Percentiles rank a stretch among this genome's conserved stretches.
Evolutionary conservation across 306 rosid genomes (phyloP).

Genomic region (Geum urbanum): DNA sequence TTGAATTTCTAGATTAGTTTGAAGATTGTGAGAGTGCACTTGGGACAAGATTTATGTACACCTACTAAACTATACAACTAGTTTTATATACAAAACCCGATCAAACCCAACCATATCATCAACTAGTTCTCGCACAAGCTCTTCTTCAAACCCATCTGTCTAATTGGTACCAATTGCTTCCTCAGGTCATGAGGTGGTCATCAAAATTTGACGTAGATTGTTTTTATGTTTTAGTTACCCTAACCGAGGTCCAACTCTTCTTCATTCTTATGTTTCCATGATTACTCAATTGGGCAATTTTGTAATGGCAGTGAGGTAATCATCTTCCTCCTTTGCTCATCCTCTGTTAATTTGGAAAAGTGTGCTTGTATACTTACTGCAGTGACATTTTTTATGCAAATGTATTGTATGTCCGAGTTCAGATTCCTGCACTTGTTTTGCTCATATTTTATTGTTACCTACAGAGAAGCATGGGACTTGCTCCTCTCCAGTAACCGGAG

Average conservation of each 20-base stretch:
- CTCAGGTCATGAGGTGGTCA: conserved; percentile 93
- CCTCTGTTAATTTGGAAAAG: too few relatives aligned
- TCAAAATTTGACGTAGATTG: conserved; percentile 26
- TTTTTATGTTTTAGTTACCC: conserved; percentile 16
- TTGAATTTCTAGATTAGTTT: too few relatives aligned
- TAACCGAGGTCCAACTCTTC: conserved; percentile 36
- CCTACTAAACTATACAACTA: too few relatives aligned
- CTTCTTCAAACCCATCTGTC: too few relatives aligned
- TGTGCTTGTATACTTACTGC: too few relatives aligned
- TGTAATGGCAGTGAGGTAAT: conserved; percentile 86
- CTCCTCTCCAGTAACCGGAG: conserved; percentile 55
- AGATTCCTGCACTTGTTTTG: conserved; percentile 8
- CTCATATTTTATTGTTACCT: conserved; percentile 30
- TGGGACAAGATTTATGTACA: too few relatives aligned
- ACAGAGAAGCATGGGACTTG: conserved; percentile 99
- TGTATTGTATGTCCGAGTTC: not conserved
- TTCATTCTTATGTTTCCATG: conserved; percentile 33
- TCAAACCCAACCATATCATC: too few relatives aligned
- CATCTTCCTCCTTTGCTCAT: conserved; percentile 40
- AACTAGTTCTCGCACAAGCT: too few relatives aligned
- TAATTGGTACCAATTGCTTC: too few relatives aligned
- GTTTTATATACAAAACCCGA: too few relatives aligned
- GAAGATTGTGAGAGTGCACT: too few relatives aligned
- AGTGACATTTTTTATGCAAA: not conserved
- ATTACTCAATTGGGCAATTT: conserved; percentile 25